phyloP scores from a whole-genome alignment of 2,329 filamentous ascomycete genomes.

The Drechmeria coniospora region DNA sequence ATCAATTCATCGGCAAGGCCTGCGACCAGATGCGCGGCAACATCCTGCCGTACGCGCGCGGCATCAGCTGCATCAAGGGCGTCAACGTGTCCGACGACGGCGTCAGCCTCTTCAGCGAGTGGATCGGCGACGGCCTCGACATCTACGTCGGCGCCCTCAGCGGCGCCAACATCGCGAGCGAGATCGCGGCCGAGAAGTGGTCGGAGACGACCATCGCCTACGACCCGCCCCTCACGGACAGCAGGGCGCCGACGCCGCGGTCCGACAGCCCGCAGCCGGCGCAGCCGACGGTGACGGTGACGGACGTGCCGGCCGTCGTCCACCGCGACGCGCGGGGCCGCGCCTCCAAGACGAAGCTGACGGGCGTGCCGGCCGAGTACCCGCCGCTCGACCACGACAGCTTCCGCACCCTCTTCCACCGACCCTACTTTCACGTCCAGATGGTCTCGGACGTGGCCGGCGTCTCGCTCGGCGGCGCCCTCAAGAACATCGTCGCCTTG shows the following conservation, averaged over 20 bases:
- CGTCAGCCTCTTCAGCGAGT: conserved; percentile 83
- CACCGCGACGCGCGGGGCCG: conserved; percentile 57
- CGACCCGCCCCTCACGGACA: conserved; percentile 80
- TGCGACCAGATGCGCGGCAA: conserved; percentile 76
- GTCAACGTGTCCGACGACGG: conserved; percentile 81
- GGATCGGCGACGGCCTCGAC: conserved; percentile 75
- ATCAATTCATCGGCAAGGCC: conserved; percentile 85
- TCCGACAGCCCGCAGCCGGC: conserved; percentile 22
- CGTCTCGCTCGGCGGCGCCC: conserved; percentile 80
- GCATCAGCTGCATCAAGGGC: conserved; percentile 96
- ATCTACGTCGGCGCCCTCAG: conserved; percentile 96
- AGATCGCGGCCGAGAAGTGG: conserved; percentile 92
- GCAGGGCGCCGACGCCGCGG: conserved; percentile 47
- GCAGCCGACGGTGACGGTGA: conserved; percentile 33
- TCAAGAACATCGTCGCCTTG: conserved; percentile 94
- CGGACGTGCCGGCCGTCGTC: conserved; percentile 39
- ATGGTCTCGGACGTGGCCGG: conserved; percentile 92
- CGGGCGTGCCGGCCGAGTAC: conserved; percentile 65
- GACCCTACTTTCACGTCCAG: conserved; percentile 93
- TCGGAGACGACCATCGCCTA: conserved; percentile 96
- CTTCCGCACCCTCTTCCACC: conserved; percentile 78
- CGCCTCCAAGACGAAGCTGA: conserved; percentile 53
- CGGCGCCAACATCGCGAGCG: conserved; percentile 88
- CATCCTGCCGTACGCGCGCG: conserved; percentile 80
- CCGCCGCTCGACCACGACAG: conserved; percentile 73